A percentile compares a stretch with the other conserved stretches of the same genome.
These are phyloP conservation scores for Suzukiozyma palmioleophila DNA, from an alignment of 1,139 yeast genomes.

Conservation along the genomic window DNA sequence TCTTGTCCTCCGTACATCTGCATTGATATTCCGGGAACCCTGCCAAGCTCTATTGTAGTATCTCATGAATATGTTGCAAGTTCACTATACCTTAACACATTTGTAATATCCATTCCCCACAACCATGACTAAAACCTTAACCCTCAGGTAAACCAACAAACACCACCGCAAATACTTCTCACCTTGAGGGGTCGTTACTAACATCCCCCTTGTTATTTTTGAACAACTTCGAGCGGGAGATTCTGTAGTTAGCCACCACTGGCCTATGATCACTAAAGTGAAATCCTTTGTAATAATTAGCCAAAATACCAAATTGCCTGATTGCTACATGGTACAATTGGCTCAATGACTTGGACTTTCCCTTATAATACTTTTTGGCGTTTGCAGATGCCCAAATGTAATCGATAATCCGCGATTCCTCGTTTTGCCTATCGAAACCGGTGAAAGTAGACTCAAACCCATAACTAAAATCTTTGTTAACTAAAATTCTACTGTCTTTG, in stretches of 20 bases:
- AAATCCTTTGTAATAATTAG: conserved; percentile 34
- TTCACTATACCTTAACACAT: no score
- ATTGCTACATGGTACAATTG: conserved; percentile 13
- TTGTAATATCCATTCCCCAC: no score
- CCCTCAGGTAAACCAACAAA: no score
- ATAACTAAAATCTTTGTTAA: conserved; percentile 21
- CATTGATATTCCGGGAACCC: no score
- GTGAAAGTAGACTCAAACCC: conserved; percentile 45
- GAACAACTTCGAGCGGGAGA: conserved; percentile 6
- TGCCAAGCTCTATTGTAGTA: no score
- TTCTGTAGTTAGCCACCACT: conserved; percentile 27
- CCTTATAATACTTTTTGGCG: conserved; percentile 6
- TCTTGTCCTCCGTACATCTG: no score
- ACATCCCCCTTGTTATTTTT: not conserved
- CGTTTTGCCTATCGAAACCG: conserved; percentile 33
- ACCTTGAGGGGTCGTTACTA: no score
- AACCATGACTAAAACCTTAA: no score
- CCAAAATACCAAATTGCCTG: conserved; percentile 37
- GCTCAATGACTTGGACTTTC: conserved; percentile 3
- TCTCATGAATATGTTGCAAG: no score
- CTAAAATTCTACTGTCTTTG: conserved; percentile 26
- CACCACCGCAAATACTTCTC: no score
- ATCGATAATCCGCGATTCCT: conserved; percentile 37
- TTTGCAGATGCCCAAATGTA: conserved; percentile 40
- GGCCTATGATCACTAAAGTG: conserved; percentile 50